Base-by-base conservation (phyloP, 2,329 filamentous ascomycete species). In the Thielaviopsis euricoi region DNA sequence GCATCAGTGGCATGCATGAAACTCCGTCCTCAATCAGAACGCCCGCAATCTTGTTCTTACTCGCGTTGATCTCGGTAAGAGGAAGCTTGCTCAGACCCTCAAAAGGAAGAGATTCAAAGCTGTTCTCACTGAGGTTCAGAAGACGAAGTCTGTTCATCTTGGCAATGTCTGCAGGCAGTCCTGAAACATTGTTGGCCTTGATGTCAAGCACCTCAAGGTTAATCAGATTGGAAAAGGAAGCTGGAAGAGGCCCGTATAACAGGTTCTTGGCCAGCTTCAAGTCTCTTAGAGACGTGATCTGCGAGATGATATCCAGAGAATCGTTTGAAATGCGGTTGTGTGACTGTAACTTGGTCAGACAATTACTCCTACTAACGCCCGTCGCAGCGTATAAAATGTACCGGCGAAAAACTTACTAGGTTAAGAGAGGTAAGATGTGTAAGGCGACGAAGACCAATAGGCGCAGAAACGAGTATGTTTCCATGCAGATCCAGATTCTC, bases 401-500 rank as follows among this genome's bases (percentile, higher is more conserved):
- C 7, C 1, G 21, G 10, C 13, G 7, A n/a, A 12, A 4, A 15
- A 71, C 81, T 66, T 74, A 87, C 85, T 65, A 98, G 69, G 64
- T 97, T 96, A 53, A 98, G 74, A 3, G 81, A 85, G 1, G 87
- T 90, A 57, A 98, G 76, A 61, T 84, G 74, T 53, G 82, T 76
- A 43, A 97, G 74, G 55, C 83, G 77, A 62, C 87, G 77, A 59
- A 97, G 67, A 0, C 93, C 91, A 62, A 84, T 68, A 0, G 93
- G 93, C 50, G 96, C 69, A 26, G 79, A 73, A 55, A 77, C 76
- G 19, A 98, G 74, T 51, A 81, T 70, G 66, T 98, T 98, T 21
- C 89, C 87, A 67, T 95, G 93, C 60, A 97, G 68, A 66, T 97
- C 90, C 7, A 96, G 70, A 4, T 79, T 80, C 67, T 95, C 88